Evolutionary conservation across 2,329 filamentous ascomycete species (phyloP).

Genomic region (Venturia oleaginea): DNA sequence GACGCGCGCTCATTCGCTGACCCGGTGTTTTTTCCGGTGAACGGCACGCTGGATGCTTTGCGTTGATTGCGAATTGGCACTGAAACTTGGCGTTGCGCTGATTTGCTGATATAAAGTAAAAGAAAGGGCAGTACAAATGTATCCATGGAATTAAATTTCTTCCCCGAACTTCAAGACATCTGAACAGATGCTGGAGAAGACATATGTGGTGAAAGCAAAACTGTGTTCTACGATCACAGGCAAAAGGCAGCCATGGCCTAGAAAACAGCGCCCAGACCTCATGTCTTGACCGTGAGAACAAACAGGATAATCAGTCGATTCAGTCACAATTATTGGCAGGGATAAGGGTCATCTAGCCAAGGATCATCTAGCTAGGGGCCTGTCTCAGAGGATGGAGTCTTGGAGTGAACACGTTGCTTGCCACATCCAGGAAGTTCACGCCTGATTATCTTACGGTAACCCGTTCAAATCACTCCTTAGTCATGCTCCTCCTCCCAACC

Average conservation of each 20-base stretch:
- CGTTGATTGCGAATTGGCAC: slow-evolving; percentile 1
- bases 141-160: too few relatives aligned
- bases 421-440: background rate
- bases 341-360: too few relatives aligned
- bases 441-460: background rate
- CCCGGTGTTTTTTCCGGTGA: background rate
- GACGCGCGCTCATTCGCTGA: background rate
- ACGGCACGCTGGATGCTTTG: background rate
- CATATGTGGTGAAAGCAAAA: background rate
- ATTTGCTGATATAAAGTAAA: background rate
- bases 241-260: background rate
- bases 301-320: background rate
- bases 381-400: background rate
- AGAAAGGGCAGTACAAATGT: background rate
- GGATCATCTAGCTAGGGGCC: background rate
- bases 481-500: background rate
- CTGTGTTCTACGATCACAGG: background rate
- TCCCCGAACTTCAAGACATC: too few relatives aligned
- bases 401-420: background rate
- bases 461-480: background rate
- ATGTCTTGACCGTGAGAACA: background rate
- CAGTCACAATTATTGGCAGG: too few relatives aligned
- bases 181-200: background rate
- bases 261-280: background rate
- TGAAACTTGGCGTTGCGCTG: background rate